phyloP scores from a whole-genome alignment of 768 basidiomycete species.

The Paxillus involutus region DNA sequence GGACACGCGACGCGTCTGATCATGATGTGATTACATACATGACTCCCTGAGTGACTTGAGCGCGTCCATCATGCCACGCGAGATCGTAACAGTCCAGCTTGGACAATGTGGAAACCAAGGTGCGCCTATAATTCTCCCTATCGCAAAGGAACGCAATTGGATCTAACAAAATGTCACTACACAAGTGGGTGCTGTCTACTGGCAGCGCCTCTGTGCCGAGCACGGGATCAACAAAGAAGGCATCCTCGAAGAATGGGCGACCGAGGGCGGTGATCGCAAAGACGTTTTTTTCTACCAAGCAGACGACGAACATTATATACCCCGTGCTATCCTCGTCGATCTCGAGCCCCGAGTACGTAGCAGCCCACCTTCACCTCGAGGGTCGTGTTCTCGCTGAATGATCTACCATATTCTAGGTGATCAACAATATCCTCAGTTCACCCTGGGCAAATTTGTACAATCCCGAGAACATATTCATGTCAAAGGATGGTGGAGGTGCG shows the following conservation, averaged over 20 bases:
- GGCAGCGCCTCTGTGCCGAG: conserved; percentile 97
- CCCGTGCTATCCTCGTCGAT: conserved; percentile 93
- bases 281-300: conserved; percentile 99
- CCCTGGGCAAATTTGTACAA: conserved; percentile 89
- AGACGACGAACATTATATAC: conserved; percentile 99
- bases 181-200: conserved; percentile 94
- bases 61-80: conserved; percentile 62
- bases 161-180: conserved; percentile 8
- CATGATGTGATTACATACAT: too few species aligned
- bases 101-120: conserved; percentile 95
- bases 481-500: conserved; percentile 97
- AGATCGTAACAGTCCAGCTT: conserved; percentile 81
- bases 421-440: conserved; percentile 90
- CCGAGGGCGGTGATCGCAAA: conserved; percentile 93
- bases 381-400: not conserved
- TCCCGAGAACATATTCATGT: conserved; percentile 95
- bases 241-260: conserved; percentile 95
- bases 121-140: conserved; percentile 34
- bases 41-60: conserved; percentile 1
- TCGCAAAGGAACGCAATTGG: not conserved
- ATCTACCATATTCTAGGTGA: conserved; percentile 59
- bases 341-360: conserved; percentile 87
- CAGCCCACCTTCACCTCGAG: conserved; percentile 1
- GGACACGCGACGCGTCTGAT: not conserved
- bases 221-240: conserved; percentile 97